Conservation (phyloP, 306 rosid genomes). For the Astragalus glycyphyllos region DNA sequence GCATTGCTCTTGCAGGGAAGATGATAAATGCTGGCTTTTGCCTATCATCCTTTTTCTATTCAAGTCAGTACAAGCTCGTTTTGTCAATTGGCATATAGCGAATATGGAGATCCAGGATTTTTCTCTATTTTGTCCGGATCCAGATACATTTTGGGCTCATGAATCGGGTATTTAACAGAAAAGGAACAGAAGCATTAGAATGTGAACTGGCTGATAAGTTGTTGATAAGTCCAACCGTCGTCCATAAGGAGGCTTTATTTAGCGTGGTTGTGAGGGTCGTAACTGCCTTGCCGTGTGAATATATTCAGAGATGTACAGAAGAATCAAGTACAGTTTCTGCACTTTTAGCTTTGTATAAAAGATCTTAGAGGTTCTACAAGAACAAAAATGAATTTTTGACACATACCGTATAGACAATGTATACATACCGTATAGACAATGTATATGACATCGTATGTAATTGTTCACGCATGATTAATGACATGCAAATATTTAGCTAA, state of each 20-base stretch:
- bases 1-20: slow-evolving; percentile 69
- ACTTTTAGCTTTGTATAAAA: slow-evolving; percentile 47
- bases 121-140: slow-evolving; percentile 84
- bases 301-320: slow-evolving; percentile 56
- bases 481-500: too few relatives aligned
- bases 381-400: not conserved
- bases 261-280: slow-evolving; percentile 34
- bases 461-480: too few relatives aligned
- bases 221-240: slow-evolving; percentile 34
- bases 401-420: too few relatives aligned
- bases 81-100: slow-evolving; percentile 94
- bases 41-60: slow-evolving; percentile 79
- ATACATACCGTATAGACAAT: too few relatives aligned
- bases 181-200: slow-evolving; percentile 22
- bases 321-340: slow-evolving; percentile 53
- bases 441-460: too few relatives aligned
- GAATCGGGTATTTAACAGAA: slow-evolving; percentile 63
- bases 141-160: slow-evolving; percentile 95
- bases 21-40: slow-evolving; percentile 91
- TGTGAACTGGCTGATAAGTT: slow-evolving; percentile 37
- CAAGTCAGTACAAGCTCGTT: slow-evolving; percentile 81
- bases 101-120: slow-evolving; percentile 83
- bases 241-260: slow-evolving; percentile 39
- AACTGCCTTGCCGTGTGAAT: slow-evolving; percentile 58
- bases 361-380: slow-evolving; percentile 27